phyloP scores from a whole-genome alignment of 2,329 filamentous ascomycete species.

The Paecilomyces formosus region DNA sequence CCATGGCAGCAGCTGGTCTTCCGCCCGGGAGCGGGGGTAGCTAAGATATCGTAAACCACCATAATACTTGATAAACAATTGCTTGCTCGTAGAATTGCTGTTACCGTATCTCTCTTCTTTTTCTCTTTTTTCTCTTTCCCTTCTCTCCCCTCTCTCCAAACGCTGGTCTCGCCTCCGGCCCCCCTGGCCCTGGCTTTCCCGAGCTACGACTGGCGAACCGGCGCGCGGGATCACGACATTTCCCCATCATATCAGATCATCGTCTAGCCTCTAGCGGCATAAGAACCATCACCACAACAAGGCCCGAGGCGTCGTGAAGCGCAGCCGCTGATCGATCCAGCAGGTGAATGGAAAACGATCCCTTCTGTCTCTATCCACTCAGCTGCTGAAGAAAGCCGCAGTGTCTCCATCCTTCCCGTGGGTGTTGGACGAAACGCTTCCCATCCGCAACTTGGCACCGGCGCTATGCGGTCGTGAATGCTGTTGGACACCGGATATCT shows the following conservation, averaged over 20 bases:
- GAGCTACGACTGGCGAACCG: constrained; percentile 18
- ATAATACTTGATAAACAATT: too few species aligned
- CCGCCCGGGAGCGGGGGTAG: not conserved
- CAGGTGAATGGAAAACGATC: not conserved
- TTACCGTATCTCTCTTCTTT: not conserved
- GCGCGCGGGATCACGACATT: constrained; percentile 34
- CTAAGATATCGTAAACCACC: not conserved
- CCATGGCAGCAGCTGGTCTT: not conserved
- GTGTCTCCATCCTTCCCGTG: not conserved
- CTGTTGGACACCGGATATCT: not conserved
- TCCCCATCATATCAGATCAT: constrained; percentile 38
- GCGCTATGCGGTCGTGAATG: not conserved
- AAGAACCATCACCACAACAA: constrained; percentile 13
- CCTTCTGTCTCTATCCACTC: not conserved
- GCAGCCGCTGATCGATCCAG: not conserved
- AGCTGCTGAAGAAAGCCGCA: not conserved
- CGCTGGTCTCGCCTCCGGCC: not conserved
- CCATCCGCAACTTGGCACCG: not conserved
- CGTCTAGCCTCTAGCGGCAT: constrained; percentile 17
- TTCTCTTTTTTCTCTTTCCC: not conserved
- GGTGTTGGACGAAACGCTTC: not conserved
- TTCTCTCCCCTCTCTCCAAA: not conserved
- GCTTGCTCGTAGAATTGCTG: not conserved
- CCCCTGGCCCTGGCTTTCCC: constrained; percentile 3
- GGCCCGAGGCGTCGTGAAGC: constrained; percentile 1